Evolutionary conservation across 148 eudicot genomes (phyloP).

Genomic region (Heliamphora exappendiculata): DNA sequence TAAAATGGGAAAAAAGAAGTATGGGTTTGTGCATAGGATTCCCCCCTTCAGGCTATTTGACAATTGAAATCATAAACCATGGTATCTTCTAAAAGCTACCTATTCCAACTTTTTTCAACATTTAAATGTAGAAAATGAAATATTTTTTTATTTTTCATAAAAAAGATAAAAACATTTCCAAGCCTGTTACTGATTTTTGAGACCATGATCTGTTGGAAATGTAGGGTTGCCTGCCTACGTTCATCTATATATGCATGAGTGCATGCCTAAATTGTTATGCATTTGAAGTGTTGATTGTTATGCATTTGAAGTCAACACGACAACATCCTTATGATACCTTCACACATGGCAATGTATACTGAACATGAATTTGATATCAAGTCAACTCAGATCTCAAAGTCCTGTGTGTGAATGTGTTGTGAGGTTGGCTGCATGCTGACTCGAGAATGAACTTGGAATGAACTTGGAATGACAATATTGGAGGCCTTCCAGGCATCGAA

Average conservation of each 20-base stretch:
- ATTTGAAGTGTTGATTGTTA: background rate
- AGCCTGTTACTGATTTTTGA: background rate
- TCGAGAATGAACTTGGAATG: background rate
- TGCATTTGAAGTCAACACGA: background rate
- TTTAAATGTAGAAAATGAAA: background rate
- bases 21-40: too few relatives aligned
- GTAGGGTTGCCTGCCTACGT: background rate
- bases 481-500: background rate
- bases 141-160: background rate
- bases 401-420: background rate
- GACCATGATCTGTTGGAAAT: background rate
- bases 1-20: background rate
- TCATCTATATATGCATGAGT: background rate
- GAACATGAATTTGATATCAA: background rate
- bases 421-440: slow-evolving; percentile 4
- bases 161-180: background rate
- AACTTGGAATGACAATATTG: background rate
- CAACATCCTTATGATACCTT: background rate
- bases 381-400: background rate
- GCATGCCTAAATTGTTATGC: background rate
- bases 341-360: background rate
- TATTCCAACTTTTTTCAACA: background rate
- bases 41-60: background rate
- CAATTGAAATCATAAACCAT: background rate
- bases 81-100: background rate